Evolutionary conservation across 176 grass and related monocot genomes (phyloP).

Genomic region (Dactylis glomerata): DNA sequence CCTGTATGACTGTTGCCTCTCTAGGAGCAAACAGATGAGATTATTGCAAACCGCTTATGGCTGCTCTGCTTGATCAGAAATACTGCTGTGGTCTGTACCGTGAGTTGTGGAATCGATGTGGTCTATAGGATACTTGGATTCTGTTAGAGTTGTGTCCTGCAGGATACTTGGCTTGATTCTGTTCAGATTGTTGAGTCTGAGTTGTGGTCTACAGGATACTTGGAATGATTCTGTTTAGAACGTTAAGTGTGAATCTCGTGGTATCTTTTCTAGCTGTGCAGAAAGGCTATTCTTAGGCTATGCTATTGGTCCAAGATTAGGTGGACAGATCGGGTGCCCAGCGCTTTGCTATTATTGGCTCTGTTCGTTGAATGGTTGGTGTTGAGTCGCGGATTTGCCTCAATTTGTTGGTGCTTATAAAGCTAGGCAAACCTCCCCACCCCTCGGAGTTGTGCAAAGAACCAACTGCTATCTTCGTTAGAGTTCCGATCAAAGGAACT

Average conservation of each 20-base stretch:
- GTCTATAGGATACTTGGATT: neutral
- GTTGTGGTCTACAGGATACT: conserved; percentile 1
- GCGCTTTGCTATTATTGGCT: conserved; percentile 15
- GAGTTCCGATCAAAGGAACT: conserved; percentile 26
- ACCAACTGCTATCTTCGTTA: conserved; percentile 25
- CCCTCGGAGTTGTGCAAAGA: conserved; percentile 14
- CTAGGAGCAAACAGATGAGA: neutral
- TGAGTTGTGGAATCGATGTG: neutral
- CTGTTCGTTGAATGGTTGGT: neutral
- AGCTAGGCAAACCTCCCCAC: neutral
- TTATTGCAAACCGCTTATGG: neutral
- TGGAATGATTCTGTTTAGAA: neutral
- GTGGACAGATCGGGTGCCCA: conserved; percentile 14
- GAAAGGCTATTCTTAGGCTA: conserved; percentile 19
- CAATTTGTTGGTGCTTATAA: neutral
- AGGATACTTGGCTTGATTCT: neutral
- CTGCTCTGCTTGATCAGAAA: neutral
- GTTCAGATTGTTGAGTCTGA: neutral
- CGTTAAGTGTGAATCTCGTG: conserved; percentile 29
- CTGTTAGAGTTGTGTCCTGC: neutral
- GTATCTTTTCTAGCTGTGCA: neutral
- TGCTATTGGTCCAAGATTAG: neutral
- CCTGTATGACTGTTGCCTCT: neutral
- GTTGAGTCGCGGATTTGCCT: neutral
- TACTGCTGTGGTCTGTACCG: neutral